These are phyloP conservation scores for Penicillium ucsense DNA, from an alignment of 495 filamentous ascomycete genomes.

Conservation along the genomic window DNA sequence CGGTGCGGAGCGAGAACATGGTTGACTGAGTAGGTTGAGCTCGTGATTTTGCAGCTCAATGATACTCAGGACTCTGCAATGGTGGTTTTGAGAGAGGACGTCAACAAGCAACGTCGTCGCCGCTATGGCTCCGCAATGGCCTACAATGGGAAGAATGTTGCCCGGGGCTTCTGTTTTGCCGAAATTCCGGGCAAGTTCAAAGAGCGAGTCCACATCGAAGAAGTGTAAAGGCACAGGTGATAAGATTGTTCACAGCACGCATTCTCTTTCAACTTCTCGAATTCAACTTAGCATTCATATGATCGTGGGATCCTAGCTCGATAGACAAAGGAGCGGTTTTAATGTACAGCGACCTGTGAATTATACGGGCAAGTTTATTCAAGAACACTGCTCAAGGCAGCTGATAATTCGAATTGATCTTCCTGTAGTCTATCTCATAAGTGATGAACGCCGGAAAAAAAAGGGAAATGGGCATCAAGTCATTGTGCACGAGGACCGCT, in stretches of 20 bases:
- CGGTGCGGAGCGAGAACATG: conserved; percentile 31
- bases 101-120: background rate
- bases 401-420: background rate
- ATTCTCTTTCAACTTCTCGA: too few relatives aligned
- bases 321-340: too few relatives aligned
- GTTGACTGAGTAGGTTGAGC: background rate
- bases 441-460: conserved; percentile 15
- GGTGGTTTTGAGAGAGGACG: background rate
- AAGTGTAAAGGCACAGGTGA: background rate
- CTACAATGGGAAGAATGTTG: conserved; percentile 21
- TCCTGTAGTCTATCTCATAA: conserved; percentile 11
- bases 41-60: too few relatives aligned
- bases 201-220: background rate
- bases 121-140: conserved; percentile 12
- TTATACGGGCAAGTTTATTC: too few relatives aligned
- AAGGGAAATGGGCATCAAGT: background rate
- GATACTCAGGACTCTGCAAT: too few relatives aligned
- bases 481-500: conserved; percentile 13
- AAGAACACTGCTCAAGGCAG: too few relatives aligned
- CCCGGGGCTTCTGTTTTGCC: conserved; percentile 26
- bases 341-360: too few relatives aligned
- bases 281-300: too few relatives aligned
- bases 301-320: too few relatives aligned
- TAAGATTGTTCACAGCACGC: background rate
- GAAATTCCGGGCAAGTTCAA: conserved; percentile 5